Percentiles rank a stretch among this genome's conserved stretches.
These are phyloP conservation scores for Carex pumila DNA, from an alignment of 176 grass and related monocot genomes.

Conservation along the genomic window DNA sequence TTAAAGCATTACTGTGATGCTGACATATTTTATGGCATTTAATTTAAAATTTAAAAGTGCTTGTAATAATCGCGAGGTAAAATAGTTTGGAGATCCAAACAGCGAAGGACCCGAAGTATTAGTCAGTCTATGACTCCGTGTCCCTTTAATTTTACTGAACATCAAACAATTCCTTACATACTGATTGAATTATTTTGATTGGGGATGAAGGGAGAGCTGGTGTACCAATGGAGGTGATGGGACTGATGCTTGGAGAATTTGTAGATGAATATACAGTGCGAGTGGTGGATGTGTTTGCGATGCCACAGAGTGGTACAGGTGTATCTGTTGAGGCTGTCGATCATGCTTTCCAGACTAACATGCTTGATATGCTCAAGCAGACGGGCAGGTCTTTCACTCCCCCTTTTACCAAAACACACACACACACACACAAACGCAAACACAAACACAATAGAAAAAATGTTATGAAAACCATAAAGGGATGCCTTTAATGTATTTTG, in stretches of 20 bases:
- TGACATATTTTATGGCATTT: neutral
- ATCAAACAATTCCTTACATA: neutral
- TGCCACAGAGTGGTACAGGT: constrained; percentile 97
- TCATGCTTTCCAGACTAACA: constrained; percentile 98
- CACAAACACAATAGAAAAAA: neutral
- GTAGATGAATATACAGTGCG: constrained; percentile 96
- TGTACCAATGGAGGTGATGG: constrained; percentile 98
- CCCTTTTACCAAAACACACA: too few species aligned
- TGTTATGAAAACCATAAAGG: neutral
- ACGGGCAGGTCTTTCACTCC: constrained; percentile 51
- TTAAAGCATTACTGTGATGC: neutral
- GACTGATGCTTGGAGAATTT: constrained; percentile 94
- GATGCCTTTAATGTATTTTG: neutral
- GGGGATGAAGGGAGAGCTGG: constrained; percentile 59
- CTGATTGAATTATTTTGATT: constrained; percentile 1
- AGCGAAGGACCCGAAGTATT: neutral
- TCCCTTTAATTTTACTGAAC: neutral
- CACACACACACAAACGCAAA: neutral
- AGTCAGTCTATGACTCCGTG: neutral
- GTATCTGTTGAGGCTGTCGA: constrained; percentile 96
- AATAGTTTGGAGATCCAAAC: neutral
- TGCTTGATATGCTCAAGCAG: constrained; percentile 99
- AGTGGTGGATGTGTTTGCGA: constrained; percentile 92
- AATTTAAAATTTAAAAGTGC: neutral
- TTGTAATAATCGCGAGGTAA: neutral